These are phyloP conservation scores for Colletotrichum sp. DNA, from an alignment of 2,329 filamentous ascomycete genomes.

Conservation along the genomic window DNA sequence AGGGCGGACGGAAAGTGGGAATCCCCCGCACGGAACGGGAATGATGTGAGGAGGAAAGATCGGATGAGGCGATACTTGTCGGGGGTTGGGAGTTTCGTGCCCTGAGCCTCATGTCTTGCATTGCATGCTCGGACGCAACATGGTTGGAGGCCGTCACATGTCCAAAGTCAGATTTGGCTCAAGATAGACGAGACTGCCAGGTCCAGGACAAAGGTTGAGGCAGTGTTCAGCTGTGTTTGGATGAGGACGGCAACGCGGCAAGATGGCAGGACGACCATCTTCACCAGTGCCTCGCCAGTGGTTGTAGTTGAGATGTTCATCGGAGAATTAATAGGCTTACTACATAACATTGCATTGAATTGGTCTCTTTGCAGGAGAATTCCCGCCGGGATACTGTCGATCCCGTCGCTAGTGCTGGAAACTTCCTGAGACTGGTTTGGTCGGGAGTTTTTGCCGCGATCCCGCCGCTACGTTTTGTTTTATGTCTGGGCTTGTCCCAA, in stretches of 20 bases:
- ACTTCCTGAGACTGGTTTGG: not conserved
- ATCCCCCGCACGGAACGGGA: not conserved
- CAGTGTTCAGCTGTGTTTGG: not conserved
- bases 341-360: not conserved
- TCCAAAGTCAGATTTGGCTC: not conserved
- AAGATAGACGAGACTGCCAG: not conserved
- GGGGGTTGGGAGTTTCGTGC: slow-evolving; percentile 1
- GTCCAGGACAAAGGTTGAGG: not conserved
- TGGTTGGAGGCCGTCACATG: not conserved
- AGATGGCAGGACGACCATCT: not conserved
- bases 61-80: slow-evolving; percentile 17
- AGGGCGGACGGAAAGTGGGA: not conserved
- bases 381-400: not conserved
- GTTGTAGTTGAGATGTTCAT: not conserved
- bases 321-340: not conserved
- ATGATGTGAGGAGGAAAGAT: not conserved
- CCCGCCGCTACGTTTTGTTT: slow-evolving; percentile 2
- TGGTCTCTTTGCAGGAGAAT: not conserved
- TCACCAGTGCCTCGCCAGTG: not conserved
- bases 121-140: not conserved
- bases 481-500: not conserved
- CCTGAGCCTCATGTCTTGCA: not conserved
- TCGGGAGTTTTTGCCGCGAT: not conserved
- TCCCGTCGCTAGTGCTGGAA: not conserved
- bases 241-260: not conserved